Percentiles rank a stretch among this genome's conserved stretches.
phyloP scores from a whole-genome alignment of 164 flowering plant species.

The Tetracentron sinense region DNA sequence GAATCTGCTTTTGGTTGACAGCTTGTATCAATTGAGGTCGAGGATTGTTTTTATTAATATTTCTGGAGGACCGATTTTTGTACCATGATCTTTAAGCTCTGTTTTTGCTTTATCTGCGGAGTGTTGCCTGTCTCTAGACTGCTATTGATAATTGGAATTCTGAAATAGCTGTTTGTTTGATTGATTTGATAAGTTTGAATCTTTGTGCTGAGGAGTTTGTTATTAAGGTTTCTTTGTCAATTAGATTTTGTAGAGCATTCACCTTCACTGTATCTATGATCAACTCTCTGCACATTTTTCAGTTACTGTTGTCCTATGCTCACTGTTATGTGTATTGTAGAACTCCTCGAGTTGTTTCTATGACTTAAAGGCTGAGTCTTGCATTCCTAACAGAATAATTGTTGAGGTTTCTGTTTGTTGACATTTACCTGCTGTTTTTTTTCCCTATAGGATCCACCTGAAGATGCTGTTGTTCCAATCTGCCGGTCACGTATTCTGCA shows the following conservation, averaged over 20 bases:
- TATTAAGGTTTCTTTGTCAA: not conserved
- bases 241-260: not conserved
- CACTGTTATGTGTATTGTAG: not conserved
- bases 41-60: too few relatives aligned
- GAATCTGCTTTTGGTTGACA: too few relatives aligned
- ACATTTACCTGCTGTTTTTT: conserved; percentile 3
- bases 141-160: not conserved
- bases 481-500: conserved; percentile 94
- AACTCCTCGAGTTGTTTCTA: not conserved
- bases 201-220: not conserved
- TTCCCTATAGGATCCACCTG: conserved; percentile 86
- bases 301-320: not conserved
- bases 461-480: conserved; percentile 80
- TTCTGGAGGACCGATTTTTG: too few relatives aligned
- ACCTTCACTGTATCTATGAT: not conserved
- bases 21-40: too few relatives aligned
- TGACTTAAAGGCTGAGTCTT: not conserved
- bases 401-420: not conserved
- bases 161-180: not conserved
- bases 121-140: not conserved
- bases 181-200: not conserved
- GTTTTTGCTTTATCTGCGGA: not conserved
- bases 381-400: not conserved
- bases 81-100: too few relatives aligned
- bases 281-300: not conserved